Percentiles rank a stretch among this genome's conserved stretches.
Evolutionary conservation across 129 eudicot species (phyloP).

Genomic region (Arctium lappa): DNA sequence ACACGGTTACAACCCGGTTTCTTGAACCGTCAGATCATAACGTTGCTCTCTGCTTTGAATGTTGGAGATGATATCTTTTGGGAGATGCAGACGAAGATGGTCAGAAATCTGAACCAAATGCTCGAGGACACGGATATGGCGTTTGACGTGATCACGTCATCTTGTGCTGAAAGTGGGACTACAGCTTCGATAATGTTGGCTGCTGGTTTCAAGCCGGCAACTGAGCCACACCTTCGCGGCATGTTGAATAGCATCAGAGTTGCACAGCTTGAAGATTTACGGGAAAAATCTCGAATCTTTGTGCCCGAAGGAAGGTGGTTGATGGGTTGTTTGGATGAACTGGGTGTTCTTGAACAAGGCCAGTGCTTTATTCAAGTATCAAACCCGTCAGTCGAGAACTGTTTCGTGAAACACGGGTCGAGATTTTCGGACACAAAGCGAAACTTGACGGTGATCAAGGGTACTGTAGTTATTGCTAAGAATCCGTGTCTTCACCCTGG

Average conservation of each 20-base stretch:
- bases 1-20: constrained; percentile 60
- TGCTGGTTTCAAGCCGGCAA: constrained; percentile 58
- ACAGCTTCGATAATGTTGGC: constrained; percentile 61
- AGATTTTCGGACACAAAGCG: constrained; percentile 35
- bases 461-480: constrained; percentile 46
- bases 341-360: constrained; percentile 52
- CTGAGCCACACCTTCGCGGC: constrained; percentile 55
- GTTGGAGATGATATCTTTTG: constrained; percentile 50
- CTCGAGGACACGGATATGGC: constrained; percentile 47
- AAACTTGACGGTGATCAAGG: constrained; percentile 39
- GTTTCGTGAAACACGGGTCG: constrained; percentile 53
- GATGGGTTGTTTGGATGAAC: constrained; percentile 68
- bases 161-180: constrained; percentile 54
- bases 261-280: constrained; percentile 54
- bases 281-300: constrained; percentile 57
- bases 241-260: constrained; percentile 55
- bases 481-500: constrained; percentile 62
- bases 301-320: constrained; percentile 65
- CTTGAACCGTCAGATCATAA: constrained; percentile 53
- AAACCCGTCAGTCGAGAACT: constrained; percentile 39
- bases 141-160: constrained; percentile 47
- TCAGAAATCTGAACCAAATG: constrained; percentile 41
- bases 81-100: constrained; percentile 54
- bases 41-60: constrained; percentile 49
- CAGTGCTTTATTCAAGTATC: constrained; percentile 65